Percentiles rank a stretch among this genome's conserved stretches.
phyloP scores from a whole-genome alignment of 345 rosid genomes.

The Brassica juncea region DNA sequence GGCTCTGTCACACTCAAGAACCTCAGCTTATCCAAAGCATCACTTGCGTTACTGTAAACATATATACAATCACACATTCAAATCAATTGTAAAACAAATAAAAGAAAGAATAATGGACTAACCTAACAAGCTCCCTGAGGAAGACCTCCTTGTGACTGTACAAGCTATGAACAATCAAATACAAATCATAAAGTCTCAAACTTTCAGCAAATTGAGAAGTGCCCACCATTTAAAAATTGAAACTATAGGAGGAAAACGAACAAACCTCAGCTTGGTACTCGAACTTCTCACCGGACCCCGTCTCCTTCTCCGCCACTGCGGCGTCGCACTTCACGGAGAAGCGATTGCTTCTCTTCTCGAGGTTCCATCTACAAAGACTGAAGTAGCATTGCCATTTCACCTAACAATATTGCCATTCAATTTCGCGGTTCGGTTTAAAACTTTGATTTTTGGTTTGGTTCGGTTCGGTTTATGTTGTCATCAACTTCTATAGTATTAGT shows the following conservation, averaged over 20 bases:
- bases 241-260: slow-evolving; percentile 29
- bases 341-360: slow-evolving; percentile 49
- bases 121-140: slow-evolving; percentile 94
- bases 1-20: slow-evolving; percentile 42
- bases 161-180: slow-evolving; percentile 78
- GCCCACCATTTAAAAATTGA: background rate
- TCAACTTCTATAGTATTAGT: no score
- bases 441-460: no score
- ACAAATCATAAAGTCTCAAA: slow-evolving; percentile 6
- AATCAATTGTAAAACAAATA: slow-evolving; percentile 11
- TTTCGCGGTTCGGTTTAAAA: no score
- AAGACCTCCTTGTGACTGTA: slow-evolving; percentile 85
- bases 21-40: slow-evolving; percentile 98
- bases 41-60: slow-evolving; percentile 82
- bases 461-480: no score
- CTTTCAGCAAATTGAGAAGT: background rate
- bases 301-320: slow-evolving; percentile 84
- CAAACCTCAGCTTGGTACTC: slow-evolving; percentile 97
- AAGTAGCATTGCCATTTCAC: no score
- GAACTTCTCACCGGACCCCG: slow-evolving; percentile 63
- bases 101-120: slow-evolving; percentile 13
- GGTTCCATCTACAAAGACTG: slow-evolving; percentile 43
- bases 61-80: slow-evolving; percentile 26
- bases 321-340: slow-evolving; percentile 65
- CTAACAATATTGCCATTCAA: no score